Percentiles rank a stretch among this genome's conserved stretches.
Evolutionary conservation across 2,329 filamentous ascomycete species (phyloP).

Genomic region (Fusarium torulosum): DNA sequence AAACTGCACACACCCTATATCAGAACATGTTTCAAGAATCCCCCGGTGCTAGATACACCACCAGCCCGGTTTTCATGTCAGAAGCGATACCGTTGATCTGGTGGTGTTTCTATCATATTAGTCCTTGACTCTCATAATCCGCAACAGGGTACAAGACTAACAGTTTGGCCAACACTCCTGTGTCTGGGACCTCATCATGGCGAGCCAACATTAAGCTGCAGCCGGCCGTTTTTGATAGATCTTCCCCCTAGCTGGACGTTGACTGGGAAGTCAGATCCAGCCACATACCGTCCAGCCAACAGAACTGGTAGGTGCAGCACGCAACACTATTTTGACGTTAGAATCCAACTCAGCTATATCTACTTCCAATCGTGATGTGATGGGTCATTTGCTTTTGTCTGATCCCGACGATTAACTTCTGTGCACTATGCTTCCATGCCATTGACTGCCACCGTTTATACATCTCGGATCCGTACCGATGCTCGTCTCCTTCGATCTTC

Average conservation of each 20-base stretch:
- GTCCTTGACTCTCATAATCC: conserved; percentile 5
- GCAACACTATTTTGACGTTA: conserved; percentile 30
- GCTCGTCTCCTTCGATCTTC: conserved; percentile 1
- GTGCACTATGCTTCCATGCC: conserved; percentile 10
- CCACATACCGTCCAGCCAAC: conserved; percentile 42
- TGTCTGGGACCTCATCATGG: background rate
- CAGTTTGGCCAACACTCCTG: background rate
- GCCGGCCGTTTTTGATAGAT: conserved; percentile 30
- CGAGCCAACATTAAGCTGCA: conserved; percentile 19
- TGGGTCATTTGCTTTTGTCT: conserved; percentile 27
- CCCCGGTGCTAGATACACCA: background rate
- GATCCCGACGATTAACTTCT: conserved; percentile 20
- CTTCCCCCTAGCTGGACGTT: conserved; percentile 17
- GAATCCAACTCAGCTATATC: conserved; percentile 18
- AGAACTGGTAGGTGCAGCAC: conserved; percentile 13
- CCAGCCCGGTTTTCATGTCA: conserved; percentile 1
- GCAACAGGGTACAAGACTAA: conserved; percentile 4
- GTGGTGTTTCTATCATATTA: conserved; percentile 2
- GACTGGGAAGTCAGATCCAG: conserved; percentile 39
- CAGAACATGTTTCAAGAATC: background rate
- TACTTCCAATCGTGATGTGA: conserved; percentile 25
- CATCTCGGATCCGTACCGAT: background rate
- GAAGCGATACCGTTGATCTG: background rate
- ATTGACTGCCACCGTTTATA: conserved; percentile 12
- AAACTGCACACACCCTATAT: conserved; percentile 1